phyloP scores from a whole-genome alignment of 805 yeast species.

The Ogataea polymorpha region DNA sequence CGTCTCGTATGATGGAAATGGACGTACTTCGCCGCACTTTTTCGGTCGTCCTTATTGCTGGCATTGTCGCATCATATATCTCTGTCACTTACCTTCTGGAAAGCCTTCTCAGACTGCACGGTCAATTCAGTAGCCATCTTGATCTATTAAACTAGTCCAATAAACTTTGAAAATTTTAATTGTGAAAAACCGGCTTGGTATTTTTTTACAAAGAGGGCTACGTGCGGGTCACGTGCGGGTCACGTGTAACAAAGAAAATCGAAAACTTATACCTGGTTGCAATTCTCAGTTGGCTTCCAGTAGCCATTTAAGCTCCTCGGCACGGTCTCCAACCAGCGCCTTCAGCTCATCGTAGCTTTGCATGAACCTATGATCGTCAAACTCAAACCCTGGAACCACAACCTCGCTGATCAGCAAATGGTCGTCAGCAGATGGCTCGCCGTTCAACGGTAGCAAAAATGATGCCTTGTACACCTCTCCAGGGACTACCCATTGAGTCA shows the following conservation, averaged over 20 bases:
- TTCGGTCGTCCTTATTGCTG: not conserved
- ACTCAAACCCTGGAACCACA: slow-evolving; percentile 62
- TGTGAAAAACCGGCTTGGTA: slow-evolving; percentile 10
- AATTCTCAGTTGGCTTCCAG: slow-evolving; percentile 22
- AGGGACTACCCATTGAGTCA: slow-evolving; percentile 62
- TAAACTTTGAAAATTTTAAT: slow-evolving; percentile 12
- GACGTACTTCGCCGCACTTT: not conserved
- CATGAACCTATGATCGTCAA: slow-evolving; percentile 48
- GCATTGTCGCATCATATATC: not conserved
- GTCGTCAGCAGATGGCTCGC: slow-evolving; percentile 32
- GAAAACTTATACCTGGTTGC: not conserved
- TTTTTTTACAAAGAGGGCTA: slow-evolving; percentile 6
- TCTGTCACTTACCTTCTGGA: slow-evolving; percentile 86
- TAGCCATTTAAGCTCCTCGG: slow-evolving; percentile 37
- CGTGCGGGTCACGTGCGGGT: slow-evolving; percentile 1
- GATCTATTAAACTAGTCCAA: slow-evolving; percentile 18
- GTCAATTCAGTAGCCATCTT: slow-evolving; percentile 99
- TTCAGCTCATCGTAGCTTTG: slow-evolving; percentile 31
- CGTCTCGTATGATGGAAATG: not conserved
- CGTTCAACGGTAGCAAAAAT: slow-evolving; percentile 40
- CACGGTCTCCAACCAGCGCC: slow-evolving; percentile 37
- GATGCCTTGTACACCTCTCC: slow-evolving; percentile 59
- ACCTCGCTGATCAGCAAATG: slow-evolving; percentile 51
- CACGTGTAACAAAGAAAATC: slow-evolving; percentile 1
- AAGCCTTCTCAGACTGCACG: slow-evolving; percentile 99